Evolutionary conservation across 345 rosid species (phyloP).

Genomic region (Pugionium cornutum): DNA sequence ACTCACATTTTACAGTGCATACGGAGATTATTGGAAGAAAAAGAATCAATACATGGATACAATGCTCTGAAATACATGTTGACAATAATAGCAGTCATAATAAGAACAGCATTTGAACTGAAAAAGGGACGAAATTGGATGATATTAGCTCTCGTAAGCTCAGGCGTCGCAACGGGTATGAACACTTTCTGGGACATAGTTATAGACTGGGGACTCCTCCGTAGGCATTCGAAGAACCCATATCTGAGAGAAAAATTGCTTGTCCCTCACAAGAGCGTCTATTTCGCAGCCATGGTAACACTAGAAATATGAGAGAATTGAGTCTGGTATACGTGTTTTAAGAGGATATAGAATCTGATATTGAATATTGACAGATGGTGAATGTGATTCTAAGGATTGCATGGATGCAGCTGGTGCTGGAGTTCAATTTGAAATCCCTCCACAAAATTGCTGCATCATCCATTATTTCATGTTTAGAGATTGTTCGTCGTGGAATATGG

Average conservation of each 20-base stretch:
- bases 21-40: constrained; percentile 60
- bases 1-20: constrained; percentile 51
- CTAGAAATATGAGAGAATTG: background rate
- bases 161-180: constrained; percentile 49
- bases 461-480: constrained; percentile 59
- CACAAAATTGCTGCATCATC: constrained; percentile 51
- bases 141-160: constrained; percentile 63
- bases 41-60: constrained; percentile 53
- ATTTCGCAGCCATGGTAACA: constrained; percentile 69
- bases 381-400: constrained; percentile 58
- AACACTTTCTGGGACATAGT: constrained; percentile 73
- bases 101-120: constrained; percentile 60
- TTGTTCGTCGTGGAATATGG: constrained; percentile 70
- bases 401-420: constrained; percentile 71
- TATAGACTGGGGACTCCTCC: constrained; percentile 74
- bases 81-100: constrained; percentile 62
- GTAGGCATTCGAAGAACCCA: constrained; percentile 58
- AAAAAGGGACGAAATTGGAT: constrained; percentile 59
- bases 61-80: constrained; percentile 62
- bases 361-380: constrained; percentile 42
- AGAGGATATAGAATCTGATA: background rate
- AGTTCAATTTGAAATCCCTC: constrained; percentile 47
- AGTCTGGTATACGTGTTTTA: too few species aligned
- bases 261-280: constrained; percentile 62
- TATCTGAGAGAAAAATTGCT: constrained; percentile 64